These are phyloP conservation scores for Clarireedia hainanense DNA, from an alignment of 2,329 filamentous ascomycete species.

Conservation along the genomic window DNA sequence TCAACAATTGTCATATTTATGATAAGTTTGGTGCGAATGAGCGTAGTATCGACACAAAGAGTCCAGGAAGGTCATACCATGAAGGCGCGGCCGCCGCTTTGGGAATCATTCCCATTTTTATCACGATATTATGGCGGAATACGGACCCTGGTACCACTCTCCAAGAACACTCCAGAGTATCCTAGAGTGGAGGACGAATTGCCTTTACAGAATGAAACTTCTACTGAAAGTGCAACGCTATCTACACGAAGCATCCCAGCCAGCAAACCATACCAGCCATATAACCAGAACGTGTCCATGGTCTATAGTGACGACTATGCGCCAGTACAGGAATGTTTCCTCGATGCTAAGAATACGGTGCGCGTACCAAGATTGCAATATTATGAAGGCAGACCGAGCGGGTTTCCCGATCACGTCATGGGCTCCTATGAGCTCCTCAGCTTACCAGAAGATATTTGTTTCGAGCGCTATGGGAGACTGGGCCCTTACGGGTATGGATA, in stretches of 20 bases:
- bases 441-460: conserved; percentile 79
- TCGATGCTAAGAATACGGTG: conserved; percentile 60
- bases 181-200: conserved; percentile 58
- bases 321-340: conserved; percentile 63
- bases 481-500: conserved; percentile 91
- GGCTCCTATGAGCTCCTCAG: conserved; percentile 81
- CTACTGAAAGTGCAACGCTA: conserved; percentile 26
- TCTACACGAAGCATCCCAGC: conserved; percentile 33
- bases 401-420: conserved; percentile 76
- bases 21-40: conserved; percentile 64
- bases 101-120: conserved; percentile 81
- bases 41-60: conserved; percentile 59
- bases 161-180: conserved; percentile 72
- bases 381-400: conserved; percentile 69
- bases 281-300: conserved; percentile 43
- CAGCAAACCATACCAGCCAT: conserved; percentile 55
- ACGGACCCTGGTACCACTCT: conserved; percentile 56
- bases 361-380: conserved; percentile 63
- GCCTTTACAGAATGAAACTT: conserved; percentile 34
- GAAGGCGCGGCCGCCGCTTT: conserved; percentile 55
- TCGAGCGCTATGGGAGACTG: conserved; percentile 81
- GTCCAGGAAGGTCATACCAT: conserved; percentile 51
- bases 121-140: conserved; percentile 87
- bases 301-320: conserved; percentile 43
- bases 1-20: conserved; percentile 69